phyloP scores from a whole-genome alignment of 495 filamentous ascomycete genomes.

The Aspergillus indologenus region DNA sequence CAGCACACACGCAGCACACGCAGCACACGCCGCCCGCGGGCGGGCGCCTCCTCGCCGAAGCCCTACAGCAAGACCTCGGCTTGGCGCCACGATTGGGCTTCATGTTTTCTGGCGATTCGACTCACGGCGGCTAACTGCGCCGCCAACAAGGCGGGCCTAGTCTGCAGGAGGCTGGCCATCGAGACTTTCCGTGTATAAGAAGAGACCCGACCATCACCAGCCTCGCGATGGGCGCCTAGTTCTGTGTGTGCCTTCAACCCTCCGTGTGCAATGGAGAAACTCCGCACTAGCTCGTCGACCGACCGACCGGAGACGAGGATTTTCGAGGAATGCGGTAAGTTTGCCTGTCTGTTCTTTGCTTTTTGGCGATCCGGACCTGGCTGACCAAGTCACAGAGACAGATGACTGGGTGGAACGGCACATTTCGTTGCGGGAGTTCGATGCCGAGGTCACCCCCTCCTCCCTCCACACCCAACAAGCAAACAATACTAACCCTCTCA shows the following conservation, averaged over 20 bases:
- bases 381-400: neutral
- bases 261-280: neutral
- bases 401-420: neutral
- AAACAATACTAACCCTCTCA: neutral
- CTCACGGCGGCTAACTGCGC: neutral
- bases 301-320: neutral
- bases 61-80: neutral
- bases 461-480: neutral
- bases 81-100: neutral
- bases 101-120: neutral
- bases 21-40: too few species aligned
- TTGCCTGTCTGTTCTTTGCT: neutral
- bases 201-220: neutral
- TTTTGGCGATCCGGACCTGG: too few species aligned
- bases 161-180: too few species aligned
- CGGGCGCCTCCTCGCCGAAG: neutral
- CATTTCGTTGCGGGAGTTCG: neutral
- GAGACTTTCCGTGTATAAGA: too few species aligned
- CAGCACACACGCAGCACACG: too few species aligned
- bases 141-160: neutral
- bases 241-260: neutral
- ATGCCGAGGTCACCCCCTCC: neutral
- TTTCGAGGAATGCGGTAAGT: conserved; percentile 1
- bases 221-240: neutral
- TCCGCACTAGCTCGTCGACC: neutral